Base-by-base conservation (phyloP, 176 grass and related monocot genomes). In the Phyllostachys edulis region DNA sequence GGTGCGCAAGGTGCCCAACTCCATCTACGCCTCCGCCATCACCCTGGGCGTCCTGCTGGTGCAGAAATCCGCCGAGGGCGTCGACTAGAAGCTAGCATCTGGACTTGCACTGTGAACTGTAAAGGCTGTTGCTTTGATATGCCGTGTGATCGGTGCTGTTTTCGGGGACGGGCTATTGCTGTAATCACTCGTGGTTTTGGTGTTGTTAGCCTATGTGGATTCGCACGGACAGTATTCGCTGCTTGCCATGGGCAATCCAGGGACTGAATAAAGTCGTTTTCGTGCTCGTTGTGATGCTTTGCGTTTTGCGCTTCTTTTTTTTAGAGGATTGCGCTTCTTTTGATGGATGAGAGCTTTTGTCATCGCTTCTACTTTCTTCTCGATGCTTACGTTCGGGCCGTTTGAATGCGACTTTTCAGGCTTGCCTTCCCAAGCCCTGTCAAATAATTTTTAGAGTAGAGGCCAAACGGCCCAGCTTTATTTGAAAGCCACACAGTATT, bases 1-100 rank as follows among this genome's bases (percentile, higher is more conserved):
- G 72, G 90, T 98, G 77, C 91, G 89, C 82, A 91, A 42, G 62
- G 16, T 95, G 86, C 96, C 96, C 46, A 93, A 88, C 86, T 86
- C 89, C 49, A 29, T 98, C 40, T 98, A 98, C 74, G 96, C 96
- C 67, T 83, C 91, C 15, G 78, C 85, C 64, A 86, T 98, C 39
- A 86, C 96, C 23, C 80, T 98, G 47, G 96, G 77, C n/a, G 91
- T 95, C 49, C 15, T 95, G 70, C 67, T 98, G 34, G 61, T 84
- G 47, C 93, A 98, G 87, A 95, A 77, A 89, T 87, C 90, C 61
- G 3, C 76, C 3, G 96, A 94, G 40, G 87, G 88, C 60, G 78
- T 88, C 63, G 89, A 94, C 66, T 90, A 71, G 54, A 39, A 34
- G 12, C 17, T 0, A 38, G 69, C 18, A n/a, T 2, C 14, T 2